These are phyloP conservation scores for Fusarium sp. DNA, from an alignment of 2,329 filamentous ascomycete species.

Conservation along the genomic window DNA sequence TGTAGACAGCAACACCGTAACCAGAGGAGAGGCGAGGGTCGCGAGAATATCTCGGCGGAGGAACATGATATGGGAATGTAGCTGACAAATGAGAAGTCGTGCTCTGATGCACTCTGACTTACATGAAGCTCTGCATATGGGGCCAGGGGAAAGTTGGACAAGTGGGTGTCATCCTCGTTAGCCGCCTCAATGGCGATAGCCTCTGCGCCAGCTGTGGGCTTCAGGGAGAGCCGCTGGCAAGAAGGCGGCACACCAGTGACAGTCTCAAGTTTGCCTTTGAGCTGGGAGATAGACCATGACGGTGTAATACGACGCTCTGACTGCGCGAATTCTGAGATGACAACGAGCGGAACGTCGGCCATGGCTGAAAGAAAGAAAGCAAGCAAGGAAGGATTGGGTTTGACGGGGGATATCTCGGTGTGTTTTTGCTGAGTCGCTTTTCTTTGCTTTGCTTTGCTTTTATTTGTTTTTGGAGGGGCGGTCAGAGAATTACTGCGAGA, in stretches of 20 bases:
- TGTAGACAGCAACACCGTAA: conserved; percentile 3
- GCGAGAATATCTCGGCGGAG: conserved; percentile 24
- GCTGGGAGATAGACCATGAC: conserved; percentile 86
- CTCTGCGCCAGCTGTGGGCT: conserved; percentile 66
- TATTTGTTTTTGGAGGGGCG: conserved; percentile 25
- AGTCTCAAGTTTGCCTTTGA: conserved; percentile 90
- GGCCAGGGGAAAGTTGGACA: conserved; percentile 74
- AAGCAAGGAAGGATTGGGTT: not conserved
- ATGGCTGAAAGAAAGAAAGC: conserved; percentile 54
- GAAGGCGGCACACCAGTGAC: conserved; percentile 91
- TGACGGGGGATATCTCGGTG: conserved; percentile 28
- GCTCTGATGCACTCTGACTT: conserved; percentile 61
- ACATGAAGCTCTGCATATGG: conserved; percentile 85
- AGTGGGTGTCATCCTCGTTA: conserved; percentile 77
- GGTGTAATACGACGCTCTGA: conserved; percentile 94
- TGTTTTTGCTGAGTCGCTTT: conserved; percentile 15
- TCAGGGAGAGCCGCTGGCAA: conserved; percentile 81
- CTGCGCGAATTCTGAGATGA: conserved; percentile 80
- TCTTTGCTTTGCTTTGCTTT: conserved; percentile 3
- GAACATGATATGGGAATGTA: not conserved
- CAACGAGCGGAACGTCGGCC: conserved; percentile 80
- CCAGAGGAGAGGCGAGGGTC: not conserved
- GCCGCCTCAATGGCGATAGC: conserved; percentile 74
- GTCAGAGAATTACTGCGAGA: conserved; percentile 42
- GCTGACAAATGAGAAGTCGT: conserved; percentile 24